These are phyloP conservation scores for Hysterangium stoloniferum DNA, from an alignment of 768 basidiomycete genomes.

Conservation along the genomic window DNA sequence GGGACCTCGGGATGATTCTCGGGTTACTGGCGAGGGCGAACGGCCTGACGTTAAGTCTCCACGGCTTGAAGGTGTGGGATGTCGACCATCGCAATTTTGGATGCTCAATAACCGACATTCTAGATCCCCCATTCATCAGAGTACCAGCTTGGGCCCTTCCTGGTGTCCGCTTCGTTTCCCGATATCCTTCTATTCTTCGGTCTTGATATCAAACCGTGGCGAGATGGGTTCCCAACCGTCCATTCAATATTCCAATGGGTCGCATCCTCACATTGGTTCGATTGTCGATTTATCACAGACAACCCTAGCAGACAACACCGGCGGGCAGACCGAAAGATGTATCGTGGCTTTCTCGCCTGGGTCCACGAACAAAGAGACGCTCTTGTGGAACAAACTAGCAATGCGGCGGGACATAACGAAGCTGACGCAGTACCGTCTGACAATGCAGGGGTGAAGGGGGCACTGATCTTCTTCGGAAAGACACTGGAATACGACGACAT, in stretches of 20 bases:
- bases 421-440: neutral
- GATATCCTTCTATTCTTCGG: constrained; percentile 50
- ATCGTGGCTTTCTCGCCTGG: constrained; percentile 49
- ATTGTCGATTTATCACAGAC: constrained; percentile 28
- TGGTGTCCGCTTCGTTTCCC: constrained; percentile 42
- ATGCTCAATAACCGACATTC: neutral
- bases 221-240: constrained; percentile 46
- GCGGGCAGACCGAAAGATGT: constrained; percentile 46
- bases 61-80: constrained; percentile 49
- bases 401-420: neutral
- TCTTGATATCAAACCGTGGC: constrained; percentile 44
- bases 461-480: constrained; percentile 45
- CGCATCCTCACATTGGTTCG: constrained; percentile 44
- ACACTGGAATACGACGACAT: constrained; percentile 38
- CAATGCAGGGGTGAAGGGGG: constrained; percentile 32
- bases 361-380: constrained; percentile 24
- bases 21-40: constrained; percentile 44
- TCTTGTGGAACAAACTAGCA: too few relatives aligned
- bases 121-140: constrained; percentile 13
- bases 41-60: constrained; percentile 41
- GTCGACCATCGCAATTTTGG: neutral
- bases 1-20: constrained; percentile 67
- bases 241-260: constrained; percentile 53
- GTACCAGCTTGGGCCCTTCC: constrained; percentile 31
- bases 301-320: constrained; percentile 34